A percentile compares a stretch with the other conserved stretches of the same genome.
Evolutionary conservation across 768 basidiomycete species (phyloP).

Genomic region (Boletus sensibilis): DNA sequence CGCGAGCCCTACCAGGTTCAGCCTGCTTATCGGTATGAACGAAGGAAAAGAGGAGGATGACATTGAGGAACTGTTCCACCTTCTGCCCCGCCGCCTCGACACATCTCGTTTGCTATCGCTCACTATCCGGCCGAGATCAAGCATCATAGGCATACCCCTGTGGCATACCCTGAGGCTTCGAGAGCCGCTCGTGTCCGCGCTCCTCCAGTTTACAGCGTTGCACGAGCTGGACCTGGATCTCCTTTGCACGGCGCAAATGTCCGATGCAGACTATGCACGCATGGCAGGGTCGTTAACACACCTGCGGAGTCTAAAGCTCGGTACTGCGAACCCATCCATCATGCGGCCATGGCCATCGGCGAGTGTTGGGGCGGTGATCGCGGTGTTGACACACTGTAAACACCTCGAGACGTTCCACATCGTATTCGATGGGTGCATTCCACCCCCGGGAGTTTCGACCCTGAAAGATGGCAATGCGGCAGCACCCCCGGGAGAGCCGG

Average conservation of each 20-base stretch:
- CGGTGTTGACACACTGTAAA: conserved; percentile 13
- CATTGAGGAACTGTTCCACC: conserved; percentile 3
- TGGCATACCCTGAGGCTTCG: conserved; percentile 4
- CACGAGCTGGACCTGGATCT: conserved; percentile 18
- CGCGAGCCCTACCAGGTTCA: conserved; percentile 11
- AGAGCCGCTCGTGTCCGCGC: not conserved
- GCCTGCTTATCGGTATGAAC: conserved; percentile 8
- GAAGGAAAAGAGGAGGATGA: not conserved
- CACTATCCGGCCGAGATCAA: conserved; percentile 3
- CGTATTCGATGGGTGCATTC: conserved; percentile 18
- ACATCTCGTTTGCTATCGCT: conserved; percentile 5
- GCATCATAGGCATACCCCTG: not conserved
- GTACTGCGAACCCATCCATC: conserved; percentile 7
- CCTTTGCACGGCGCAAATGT: conserved; percentile 7
- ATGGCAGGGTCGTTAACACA: conserved; percentile 12
- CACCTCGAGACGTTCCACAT: conserved; percentile 16
- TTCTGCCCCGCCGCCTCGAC: conserved; percentile 15
- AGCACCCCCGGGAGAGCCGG: not conserved
- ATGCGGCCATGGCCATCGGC: conserved; percentile 4
- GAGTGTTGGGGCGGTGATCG: conserved; percentile 10
- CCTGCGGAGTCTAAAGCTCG: conserved; percentile 17
- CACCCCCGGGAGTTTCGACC: not conserved
- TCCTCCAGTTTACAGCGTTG: conserved; percentile 14
- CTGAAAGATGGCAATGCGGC: not conserved
- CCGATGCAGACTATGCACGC: conserved; percentile 9